Percentiles rank a stretch among this genome's conserved stretches.
Conservation (phyloP, 2,329 filamentous ascomycete species). For the Colletotrichum cuscutae region DNA sequence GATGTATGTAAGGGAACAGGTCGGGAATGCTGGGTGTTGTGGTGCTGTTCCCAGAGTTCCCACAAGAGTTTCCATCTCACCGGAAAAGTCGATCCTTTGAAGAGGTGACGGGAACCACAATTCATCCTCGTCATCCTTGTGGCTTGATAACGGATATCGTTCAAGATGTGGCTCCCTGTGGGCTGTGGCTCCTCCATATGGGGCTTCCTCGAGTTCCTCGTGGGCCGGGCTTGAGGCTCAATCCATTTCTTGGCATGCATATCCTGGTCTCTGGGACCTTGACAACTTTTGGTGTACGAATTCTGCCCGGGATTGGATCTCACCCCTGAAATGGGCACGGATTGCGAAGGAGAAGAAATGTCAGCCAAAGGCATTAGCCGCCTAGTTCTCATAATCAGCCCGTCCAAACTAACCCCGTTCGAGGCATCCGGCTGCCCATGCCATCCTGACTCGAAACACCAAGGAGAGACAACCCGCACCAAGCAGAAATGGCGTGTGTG, state of each 20-base stretch:
- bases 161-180: not conserved
- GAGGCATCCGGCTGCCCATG: conserved; percentile 1
- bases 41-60: not conserved
- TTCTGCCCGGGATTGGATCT: not conserved
- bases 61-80: conserved; percentile 11
- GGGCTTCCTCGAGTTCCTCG: not conserved
- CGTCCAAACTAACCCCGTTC: conserved; percentile 11
- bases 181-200: not conserved
- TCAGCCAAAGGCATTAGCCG: not conserved
- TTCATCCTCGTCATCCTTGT: not conserved
- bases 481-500: not conserved
- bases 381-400: not conserved
- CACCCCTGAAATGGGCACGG: conserved; percentile 4
- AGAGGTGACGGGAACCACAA: conserved; percentile 1
- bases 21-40: conserved; percentile 14
- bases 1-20: conserved; percentile 1
- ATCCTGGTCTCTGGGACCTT: conserved; percentile 3
- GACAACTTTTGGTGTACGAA: not conserved
- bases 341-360: not conserved
- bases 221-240: conserved; percentile 27
- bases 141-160: not conserved
- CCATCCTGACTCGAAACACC: conserved; percentile 19
- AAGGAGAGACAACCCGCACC: not conserved
- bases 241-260: conserved; percentile 21
- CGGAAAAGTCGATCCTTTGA: conserved; percentile 16